Evolutionary conservation across 2,329 filamentous ascomycete genomes (phyloP).

Genomic region (Waltergamsia citrina): DNA sequence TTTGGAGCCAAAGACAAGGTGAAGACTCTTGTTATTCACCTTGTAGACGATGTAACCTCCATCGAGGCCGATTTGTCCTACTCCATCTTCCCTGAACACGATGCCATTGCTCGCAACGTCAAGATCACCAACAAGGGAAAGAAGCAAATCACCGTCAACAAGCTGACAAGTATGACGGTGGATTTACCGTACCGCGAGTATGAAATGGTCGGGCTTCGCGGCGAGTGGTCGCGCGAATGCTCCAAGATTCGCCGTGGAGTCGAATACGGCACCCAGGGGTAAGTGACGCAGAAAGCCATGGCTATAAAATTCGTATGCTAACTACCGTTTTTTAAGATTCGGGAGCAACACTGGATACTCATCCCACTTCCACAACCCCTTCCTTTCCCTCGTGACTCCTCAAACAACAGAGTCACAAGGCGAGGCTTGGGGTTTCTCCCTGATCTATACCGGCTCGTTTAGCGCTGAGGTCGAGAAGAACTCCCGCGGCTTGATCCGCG

Average conservation of each 20-base stretch:
- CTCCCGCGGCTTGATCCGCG: slow-evolving; percentile 51
- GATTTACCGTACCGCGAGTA: slow-evolving; percentile 51
- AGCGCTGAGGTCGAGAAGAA: slow-evolving; percentile 49
- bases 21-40: slow-evolving; percentile 45
- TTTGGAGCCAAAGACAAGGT: slow-evolving; percentile 47
- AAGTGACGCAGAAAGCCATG: slow-evolving; percentile 10
- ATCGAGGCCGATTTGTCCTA: slow-evolving; percentile 51
- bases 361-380: slow-evolving; percentile 56
- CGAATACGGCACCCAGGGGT: slow-evolving; percentile 47
- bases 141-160: slow-evolving; percentile 40
- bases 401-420: slow-evolving; percentile 50
- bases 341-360: slow-evolving; percentile 52
- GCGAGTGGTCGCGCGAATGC: slow-evolving; percentile 54
- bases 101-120: slow-evolving; percentile 53
- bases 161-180: slow-evolving; percentile 50
- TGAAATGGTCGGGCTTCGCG: slow-evolving; percentile 51
- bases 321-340: too few relatives aligned
- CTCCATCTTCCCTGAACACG: slow-evolving; percentile 52
- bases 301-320: not conserved
- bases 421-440: slow-evolving; percentile 54
- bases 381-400: slow-evolving; percentile 46
- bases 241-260: slow-evolving; percentile 43
- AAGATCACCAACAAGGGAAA: slow-evolving; percentile 50
- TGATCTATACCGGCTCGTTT: slow-evolving; percentile 57
- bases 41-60: slow-evolving; percentile 49